phyloP scores from a whole-genome alignment of 148 eudicot genomes.

The Amaranthus hypochondriacus region DNA sequence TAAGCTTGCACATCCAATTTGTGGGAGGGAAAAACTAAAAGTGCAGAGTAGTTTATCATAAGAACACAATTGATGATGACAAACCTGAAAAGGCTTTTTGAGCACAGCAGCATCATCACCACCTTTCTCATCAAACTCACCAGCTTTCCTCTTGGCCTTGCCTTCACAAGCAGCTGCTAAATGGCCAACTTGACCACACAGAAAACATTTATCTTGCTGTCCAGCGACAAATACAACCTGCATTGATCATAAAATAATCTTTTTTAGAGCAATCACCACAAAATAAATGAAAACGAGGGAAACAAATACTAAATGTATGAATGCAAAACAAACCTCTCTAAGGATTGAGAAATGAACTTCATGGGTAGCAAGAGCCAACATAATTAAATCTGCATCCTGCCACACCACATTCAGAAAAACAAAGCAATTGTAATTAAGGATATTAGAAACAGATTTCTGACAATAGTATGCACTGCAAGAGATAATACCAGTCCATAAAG shows the following conservation, averaged over 20 bases:
- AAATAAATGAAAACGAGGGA: background rate
- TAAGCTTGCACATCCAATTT: no score
- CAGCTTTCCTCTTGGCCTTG: slow-evolving; percentile 88
- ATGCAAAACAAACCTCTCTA: slow-evolving; percentile 58
- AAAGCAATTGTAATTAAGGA: background rate
- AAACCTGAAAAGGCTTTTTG: slow-evolving; percentile 88
- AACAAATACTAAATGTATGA: background rate
- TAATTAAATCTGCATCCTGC: slow-evolving; percentile 91
- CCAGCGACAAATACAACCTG: slow-evolving; percentile 81
- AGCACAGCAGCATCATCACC: slow-evolving; percentile 46
- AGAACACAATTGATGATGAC: background rate
- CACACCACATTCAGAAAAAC: background rate
- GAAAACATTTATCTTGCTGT: slow-evolving; percentile 87
- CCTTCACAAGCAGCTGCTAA: slow-evolving; percentile 87
- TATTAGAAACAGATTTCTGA: background rate
- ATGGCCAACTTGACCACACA: slow-evolving; percentile 96
- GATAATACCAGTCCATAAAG: slow-evolving; percentile 83
- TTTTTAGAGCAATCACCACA: background rate
- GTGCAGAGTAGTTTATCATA: no score
- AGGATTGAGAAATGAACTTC: slow-evolving; percentile 96
- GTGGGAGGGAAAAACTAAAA: no score
- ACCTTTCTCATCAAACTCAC: slow-evolving; percentile 87
- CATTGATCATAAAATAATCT: slow-evolving; percentile 13
- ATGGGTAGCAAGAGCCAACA: slow-evolving; percentile 94
- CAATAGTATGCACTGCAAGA: background rate